These are phyloP conservation scores for Dendrobium officinale DNA, from an alignment of 106 monocot genomes.

Conservation along the genomic window DNA sequence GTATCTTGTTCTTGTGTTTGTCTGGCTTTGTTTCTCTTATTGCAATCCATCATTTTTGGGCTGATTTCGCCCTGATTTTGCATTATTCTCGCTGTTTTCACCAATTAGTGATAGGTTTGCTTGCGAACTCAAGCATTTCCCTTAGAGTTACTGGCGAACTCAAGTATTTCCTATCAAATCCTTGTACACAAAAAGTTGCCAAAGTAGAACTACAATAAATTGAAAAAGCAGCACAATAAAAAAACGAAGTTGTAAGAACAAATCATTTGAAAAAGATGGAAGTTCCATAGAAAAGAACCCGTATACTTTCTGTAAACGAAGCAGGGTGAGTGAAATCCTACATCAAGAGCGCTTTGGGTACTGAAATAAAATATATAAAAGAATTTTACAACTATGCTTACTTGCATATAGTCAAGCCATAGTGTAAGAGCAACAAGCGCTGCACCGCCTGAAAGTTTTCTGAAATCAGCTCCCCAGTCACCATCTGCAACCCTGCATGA, in stretches of 20 bases:
- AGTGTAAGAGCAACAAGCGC: constrained; percentile 96
- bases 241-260: neutral
- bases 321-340: neutral
- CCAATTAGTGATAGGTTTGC: too few relatives aligned
- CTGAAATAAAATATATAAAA: neutral
- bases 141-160: too few relatives aligned
- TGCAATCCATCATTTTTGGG: too few relatives aligned
- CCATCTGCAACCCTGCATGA: constrained; percentile 66
- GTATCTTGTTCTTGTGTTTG: too few relatives aligned
- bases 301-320: neutral
- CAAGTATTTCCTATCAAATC: too few relatives aligned
- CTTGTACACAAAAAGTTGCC: too few relatives aligned
- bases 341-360: neutral
- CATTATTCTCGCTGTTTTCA: too few relatives aligned
- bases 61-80: too few relatives aligned
- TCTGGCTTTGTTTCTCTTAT: too few relatives aligned
- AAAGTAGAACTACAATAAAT: neutral
- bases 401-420: constrained; percentile 99
- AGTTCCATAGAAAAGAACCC: neutral
- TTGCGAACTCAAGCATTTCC: too few relatives aligned
- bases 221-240: neutral
- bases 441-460: constrained; percentile 93
- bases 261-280: neutral
- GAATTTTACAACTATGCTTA: constrained; percentile 17
- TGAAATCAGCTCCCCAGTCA: constrained; percentile 98